Evolutionary conservation across 148 eudicot species (phyloP), one percentile per base, ranked within the genome.

Genomic region (Rhododendron kiyosumense): DNA sequence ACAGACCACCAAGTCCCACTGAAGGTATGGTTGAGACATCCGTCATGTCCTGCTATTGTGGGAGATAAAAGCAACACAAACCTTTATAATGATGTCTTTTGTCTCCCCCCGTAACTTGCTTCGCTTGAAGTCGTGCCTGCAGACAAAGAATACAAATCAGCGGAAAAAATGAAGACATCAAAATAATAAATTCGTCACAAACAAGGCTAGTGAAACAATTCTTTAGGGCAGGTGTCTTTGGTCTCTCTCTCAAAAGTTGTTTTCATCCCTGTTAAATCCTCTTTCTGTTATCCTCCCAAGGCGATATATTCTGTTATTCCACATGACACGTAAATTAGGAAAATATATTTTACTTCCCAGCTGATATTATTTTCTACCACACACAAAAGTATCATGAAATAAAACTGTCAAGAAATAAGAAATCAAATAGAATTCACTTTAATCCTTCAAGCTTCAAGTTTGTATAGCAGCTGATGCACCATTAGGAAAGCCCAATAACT

Each of bases 111-210:
- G 85, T 87, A 73, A 84, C 88, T 90, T 95, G 98, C 91, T 92
- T 97, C 67, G 98, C 98, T 90, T 97, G 99, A 87, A 97, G 97
- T 87, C 99, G 93, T 26, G 99, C 82, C 99, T 97, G 94, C 71
- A 83, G 84, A 34, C 18, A 34, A 79, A 41, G 80, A 32, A 14
- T 83, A 63, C 74, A 7, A 36, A 69, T 77, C 28, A 54, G 5
- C 67, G 38, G 34, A 54, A 75, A 75, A 45, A 76, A 48, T 74
- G 74, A 77, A 38, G 38, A 52, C 11, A 5, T 20, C 43, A 38
- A 51, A 30, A 41, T 2, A 41, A 45, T 9, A 30, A 79, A 7
- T 30, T 61, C 7, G 13, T 63, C 41, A 82, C 30, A 41, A 20
- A 82, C 30, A 38, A 38, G 49, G 51, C 9, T 41, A 63, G 7